These are phyloP conservation scores for Lachancea meyersii DNA, from an alignment of 805 yeast genomes.

Conservation along the genomic window DNA sequence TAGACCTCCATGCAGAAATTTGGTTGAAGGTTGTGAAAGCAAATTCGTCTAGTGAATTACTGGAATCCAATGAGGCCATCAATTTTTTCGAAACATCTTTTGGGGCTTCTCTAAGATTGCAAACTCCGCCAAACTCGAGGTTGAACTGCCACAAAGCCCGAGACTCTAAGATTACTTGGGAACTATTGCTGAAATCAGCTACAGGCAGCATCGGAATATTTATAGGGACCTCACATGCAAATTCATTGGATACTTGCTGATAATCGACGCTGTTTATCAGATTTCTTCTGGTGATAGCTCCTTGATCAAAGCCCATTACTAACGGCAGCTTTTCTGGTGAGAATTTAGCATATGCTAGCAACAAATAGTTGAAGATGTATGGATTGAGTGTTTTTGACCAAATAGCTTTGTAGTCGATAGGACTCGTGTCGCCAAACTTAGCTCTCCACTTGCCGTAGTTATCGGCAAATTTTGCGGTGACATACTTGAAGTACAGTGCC, in stretches of 20 bases:
- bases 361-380: conserved; percentile 39
- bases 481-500: conserved; percentile 50
- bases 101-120: conserved; percentile 41
- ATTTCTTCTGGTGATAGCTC: conserved; percentile 42
- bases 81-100: conserved; percentile 43
- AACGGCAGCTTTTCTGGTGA: conserved; percentile 30
- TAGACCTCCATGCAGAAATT: conserved; percentile 16
- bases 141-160: conserved; percentile 58
- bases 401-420: conserved; percentile 6
- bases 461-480: conserved; percentile 28
- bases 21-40: conserved; percentile 14
- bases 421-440: conserved; percentile 1
- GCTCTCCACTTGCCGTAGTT: conserved; percentile 9
- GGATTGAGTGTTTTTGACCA: conserved; percentile 33
- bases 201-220: conserved; percentile 67
- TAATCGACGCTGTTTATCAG: conserved; percentile 40
- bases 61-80: conserved; percentile 32
- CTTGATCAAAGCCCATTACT: conserved; percentile 40
- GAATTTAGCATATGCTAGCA: conserved; percentile 45
- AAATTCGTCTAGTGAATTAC: conserved; percentile 30
- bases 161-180: conserved; percentile 62
- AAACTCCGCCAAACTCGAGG: conserved; percentile 34
- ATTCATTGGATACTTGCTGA: conserved; percentile 22
- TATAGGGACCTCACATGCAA: conserved; percentile 14
- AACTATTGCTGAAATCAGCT: conserved; percentile 33